Conservation (phyloP, 2,329 filamentous ascomycete species). For the Dactylonectria macrodidyma region DNA sequence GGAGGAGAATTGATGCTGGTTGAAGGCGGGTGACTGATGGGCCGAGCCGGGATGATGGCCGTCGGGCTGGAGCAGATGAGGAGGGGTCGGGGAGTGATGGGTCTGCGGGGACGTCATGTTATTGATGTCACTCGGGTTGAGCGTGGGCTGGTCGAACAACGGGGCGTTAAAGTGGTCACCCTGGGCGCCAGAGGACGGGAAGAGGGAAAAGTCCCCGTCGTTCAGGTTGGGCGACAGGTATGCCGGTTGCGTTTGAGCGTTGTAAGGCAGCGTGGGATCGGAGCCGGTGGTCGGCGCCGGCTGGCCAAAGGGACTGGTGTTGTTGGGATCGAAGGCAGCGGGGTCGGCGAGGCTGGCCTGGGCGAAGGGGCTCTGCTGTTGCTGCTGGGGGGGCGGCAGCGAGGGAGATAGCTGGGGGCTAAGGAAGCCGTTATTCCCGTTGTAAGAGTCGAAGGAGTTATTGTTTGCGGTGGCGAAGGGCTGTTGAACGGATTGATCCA, state of each 20-base stretch:
- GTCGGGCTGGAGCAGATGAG: slow-evolving; percentile 68
- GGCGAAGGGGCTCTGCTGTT: slow-evolving; percentile 47
- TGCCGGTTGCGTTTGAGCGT: slow-evolving; percentile 58
- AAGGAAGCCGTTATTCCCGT: slow-evolving; percentile 64
- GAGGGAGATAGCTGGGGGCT: slow-evolving; percentile 60
- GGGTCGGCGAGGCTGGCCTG: slow-evolving; percentile 55
- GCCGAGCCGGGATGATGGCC: slow-evolving; percentile 62
- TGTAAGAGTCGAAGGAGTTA: slow-evolving; percentile 60
- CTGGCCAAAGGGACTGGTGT: slow-evolving; percentile 58
- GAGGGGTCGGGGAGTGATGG: slow-evolving; percentile 70
- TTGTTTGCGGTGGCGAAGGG: slow-evolving; percentile 53
- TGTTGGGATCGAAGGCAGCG: slow-evolving; percentile 58
- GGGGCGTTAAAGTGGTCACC: slow-evolving; percentile 74
- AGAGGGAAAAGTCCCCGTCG: slow-evolving; percentile 75
- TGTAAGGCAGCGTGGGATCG: slow-evolving; percentile 59
- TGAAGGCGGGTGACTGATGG: slow-evolving; percentile 72
- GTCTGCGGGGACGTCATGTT: slow-evolving; percentile 70
- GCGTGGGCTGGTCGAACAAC: slow-evolving; percentile 67
- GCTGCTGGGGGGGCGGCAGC: slow-evolving; percentile 54
- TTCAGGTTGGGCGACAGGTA: slow-evolving; percentile 68
- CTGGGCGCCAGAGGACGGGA: slow-evolving; percentile 67
- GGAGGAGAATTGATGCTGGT: slow-evolving; percentile 69
- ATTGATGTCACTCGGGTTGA: slow-evolving; percentile 64
- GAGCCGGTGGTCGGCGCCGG: slow-evolving; percentile 55
- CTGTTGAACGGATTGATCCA: slow-evolving; percentile 64